Conservation (phyloP, 768 basidiomycete genomes). For the Collybiopsis luxurians region DNA sequence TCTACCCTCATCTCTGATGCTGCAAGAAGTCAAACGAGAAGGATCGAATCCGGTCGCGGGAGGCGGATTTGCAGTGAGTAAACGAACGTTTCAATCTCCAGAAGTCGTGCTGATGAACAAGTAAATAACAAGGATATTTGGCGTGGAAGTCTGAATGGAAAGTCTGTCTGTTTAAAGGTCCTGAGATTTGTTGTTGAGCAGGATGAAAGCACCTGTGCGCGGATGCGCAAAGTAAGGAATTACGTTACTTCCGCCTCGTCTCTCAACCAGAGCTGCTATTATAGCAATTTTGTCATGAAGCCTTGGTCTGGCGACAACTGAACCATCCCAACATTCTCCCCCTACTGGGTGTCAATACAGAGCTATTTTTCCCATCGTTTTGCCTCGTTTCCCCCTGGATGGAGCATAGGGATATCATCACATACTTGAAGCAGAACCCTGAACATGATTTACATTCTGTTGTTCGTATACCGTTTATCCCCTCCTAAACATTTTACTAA, state of each 20-base stretch:
- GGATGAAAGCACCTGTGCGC: neutral
- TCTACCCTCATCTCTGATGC: neutral
- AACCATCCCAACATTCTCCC: neutral
- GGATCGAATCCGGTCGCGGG: neutral
- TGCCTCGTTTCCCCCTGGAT: conserved; percentile 1
- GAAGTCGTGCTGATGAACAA: neutral
- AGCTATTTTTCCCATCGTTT: neutral
- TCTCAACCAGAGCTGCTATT: neutral
- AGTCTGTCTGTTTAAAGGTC: neutral
- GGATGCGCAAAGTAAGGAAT: neutral
- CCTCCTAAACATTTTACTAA: neutral
- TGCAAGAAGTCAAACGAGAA: neutral
- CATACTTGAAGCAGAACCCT: neutral
- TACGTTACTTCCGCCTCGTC: too few species aligned
- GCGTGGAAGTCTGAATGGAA: neutral
- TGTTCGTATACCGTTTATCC: neutral
- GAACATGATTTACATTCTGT: neutral
- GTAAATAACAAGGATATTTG: conserved; percentile 8
- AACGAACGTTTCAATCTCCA: too few species aligned
- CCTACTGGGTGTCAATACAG: neutral
- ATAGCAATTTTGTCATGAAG: conserved; percentile 4
- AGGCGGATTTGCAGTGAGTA: neutral
- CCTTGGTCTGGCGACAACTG: neutral
- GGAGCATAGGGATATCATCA: neutral
- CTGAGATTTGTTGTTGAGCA: neutral